phyloP scores from a whole-genome alignment of 306 rosid species.

The Prinsepia uniflora region DNA sequence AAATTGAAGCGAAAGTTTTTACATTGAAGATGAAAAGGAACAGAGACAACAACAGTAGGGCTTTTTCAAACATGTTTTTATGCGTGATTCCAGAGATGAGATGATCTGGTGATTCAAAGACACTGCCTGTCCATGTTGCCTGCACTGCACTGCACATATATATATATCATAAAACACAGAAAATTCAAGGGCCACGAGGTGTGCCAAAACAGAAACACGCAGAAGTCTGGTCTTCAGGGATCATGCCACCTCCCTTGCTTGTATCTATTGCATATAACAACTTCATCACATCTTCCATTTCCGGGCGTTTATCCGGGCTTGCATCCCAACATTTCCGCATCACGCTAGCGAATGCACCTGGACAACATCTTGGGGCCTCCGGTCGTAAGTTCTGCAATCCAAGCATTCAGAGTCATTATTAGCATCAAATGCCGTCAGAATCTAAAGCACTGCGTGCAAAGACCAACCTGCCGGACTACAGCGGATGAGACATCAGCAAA shows the following conservation, averaged over 20 bases:
- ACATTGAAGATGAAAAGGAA: neutral
- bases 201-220: slow-evolving; percentile 63
- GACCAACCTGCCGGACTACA: slow-evolving; percentile 66
- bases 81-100: neutral
- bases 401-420: neutral
- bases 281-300: slow-evolving; percentile 73
- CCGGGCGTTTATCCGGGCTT: slow-evolving; percentile 70
- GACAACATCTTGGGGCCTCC: slow-evolving; percentile 78
- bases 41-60: neutral
- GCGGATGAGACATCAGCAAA: slow-evolving; percentile 72
- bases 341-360: slow-evolving; percentile 44
- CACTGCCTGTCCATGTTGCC: neutral
- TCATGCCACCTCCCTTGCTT: slow-evolving; percentile 92
- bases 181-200: slow-evolving; percentile 56
- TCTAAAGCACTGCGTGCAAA: neutral
- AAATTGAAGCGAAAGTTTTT: neutral
- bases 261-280: slow-evolving; percentile 75
- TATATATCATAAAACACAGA: neutral
- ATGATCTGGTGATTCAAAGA: neutral
- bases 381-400: slow-evolving; percentile 67
- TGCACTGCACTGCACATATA: slow-evolving; percentile 4
- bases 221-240: slow-evolving; percentile 54
- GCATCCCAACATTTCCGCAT: slow-evolving; percentile 84
- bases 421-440: neutral
- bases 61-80: slow-evolving; percentile 1